These are phyloP conservation scores for Lentinula sp. DNA, from an alignment of 768 basidiomycete genomes.

Conservation along the genomic window DNA sequence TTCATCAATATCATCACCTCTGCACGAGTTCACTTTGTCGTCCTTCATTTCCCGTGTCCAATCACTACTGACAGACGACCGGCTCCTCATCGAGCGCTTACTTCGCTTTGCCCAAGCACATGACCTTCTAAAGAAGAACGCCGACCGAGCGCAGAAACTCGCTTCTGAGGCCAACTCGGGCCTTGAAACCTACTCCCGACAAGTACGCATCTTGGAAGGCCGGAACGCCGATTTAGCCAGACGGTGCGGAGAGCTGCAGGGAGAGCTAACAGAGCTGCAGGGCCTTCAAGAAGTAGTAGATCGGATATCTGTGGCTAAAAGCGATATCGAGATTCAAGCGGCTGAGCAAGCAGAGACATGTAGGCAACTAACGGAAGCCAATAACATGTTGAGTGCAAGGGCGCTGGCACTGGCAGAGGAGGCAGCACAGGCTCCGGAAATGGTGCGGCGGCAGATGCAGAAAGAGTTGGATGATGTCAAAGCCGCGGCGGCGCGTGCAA, in stretches of 20 bases:
- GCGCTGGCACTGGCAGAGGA: slow-evolving; percentile 69
- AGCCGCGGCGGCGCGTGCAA: slow-evolving; percentile 15
- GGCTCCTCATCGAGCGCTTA: slow-evolving; percentile 76
- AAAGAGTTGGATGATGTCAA: slow-evolving; percentile 55
- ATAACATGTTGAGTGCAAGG: slow-evolving; percentile 68
- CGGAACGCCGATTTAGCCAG: slow-evolving; percentile 50
- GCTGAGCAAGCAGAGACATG: slow-evolving; percentile 72
- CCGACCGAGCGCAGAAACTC: slow-evolving; percentile 86
- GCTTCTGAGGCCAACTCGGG: slow-evolving; percentile 76
- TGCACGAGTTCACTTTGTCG: slow-evolving; percentile 54
- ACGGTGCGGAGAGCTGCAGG: slow-evolving; percentile 52
- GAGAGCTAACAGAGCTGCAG: slow-evolving; percentile 40
- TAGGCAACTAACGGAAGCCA: slow-evolving; percentile 70
- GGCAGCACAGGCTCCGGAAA: slow-evolving; percentile 49
- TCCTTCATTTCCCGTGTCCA: slow-evolving; percentile 75
- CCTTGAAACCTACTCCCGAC: slow-evolving; percentile 87
- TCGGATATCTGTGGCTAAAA: slow-evolving; percentile 53
- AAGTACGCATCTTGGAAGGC: slow-evolving; percentile 76
- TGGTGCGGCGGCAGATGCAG: slow-evolving; percentile 59
- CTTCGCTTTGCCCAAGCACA: slow-evolving; percentile 85
- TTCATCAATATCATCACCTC: slow-evolving; percentile 10
- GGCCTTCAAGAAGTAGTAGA: slow-evolving; percentile 59
- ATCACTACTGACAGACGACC: slow-evolving; percentile 78
- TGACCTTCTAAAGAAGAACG: slow-evolving; percentile 87
- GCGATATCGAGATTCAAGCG: slow-evolving; percentile 60